These are phyloP conservation scores for Sphagnurus paluster DNA, from an alignment of 1,284 basidiomycete species.

Conservation along the genomic window DNA sequence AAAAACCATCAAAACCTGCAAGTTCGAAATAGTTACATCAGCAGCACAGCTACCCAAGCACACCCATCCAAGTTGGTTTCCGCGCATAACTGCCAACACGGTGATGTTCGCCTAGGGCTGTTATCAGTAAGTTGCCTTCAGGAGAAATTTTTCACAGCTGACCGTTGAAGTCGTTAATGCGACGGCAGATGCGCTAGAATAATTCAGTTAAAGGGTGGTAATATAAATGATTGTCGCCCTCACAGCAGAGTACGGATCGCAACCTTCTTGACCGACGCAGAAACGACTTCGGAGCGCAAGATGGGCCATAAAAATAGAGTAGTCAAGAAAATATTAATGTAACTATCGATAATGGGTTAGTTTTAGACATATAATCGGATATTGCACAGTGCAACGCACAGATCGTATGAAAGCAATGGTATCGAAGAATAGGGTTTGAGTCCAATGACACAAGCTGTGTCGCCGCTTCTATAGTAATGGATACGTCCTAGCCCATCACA, in stretches of 20 bases:
- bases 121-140: too few species aligned
- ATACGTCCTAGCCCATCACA: slow-evolving; percentile 34
- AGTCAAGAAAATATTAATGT: slow-evolving; percentile 44
- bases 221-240: background rate
- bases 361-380: background rate
- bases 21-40: slow-evolving; percentile 36
- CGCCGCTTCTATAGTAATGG: slow-evolving; percentile 21
- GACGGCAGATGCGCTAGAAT: slow-evolving; percentile 6
- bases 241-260: slow-evolving; percentile 13
- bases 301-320: slow-evolving; percentile 41
- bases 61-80: slow-evolving; percentile 52
- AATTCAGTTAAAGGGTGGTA: background rate
- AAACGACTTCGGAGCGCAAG: slow-evolving; percentile 9
- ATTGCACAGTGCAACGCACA: slow-evolving; percentile 22
- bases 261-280: slow-evolving; percentile 8
- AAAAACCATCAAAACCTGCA: background rate
- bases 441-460: slow-evolving; percentile 32
- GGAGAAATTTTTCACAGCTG: too few species aligned
- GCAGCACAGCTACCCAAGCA: slow-evolving; percentile 52
- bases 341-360: slow-evolving; percentile 21
- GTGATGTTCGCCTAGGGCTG: slow-evolving; percentile 46
- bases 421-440: slow-evolving; percentile 33
- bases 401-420: slow-evolving; percentile 32
- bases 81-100: slow-evolving; percentile 48
- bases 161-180: slow-evolving; percentile 15